Base-by-base conservation (phyloP, 768 basidiomycete genomes). In the Chalciporus pseudorubinellus region DNA sequence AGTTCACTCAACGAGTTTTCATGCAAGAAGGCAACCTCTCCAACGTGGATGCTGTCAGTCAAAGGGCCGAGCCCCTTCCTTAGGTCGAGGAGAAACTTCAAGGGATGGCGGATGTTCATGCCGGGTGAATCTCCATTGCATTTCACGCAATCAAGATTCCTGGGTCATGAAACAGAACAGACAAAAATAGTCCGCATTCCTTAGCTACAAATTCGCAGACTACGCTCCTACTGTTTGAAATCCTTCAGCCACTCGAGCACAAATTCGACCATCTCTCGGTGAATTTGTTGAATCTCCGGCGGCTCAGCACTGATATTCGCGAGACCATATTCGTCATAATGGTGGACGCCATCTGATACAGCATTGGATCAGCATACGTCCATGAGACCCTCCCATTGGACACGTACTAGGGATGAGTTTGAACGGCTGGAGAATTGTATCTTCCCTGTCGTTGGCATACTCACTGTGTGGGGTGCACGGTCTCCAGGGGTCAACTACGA, bases 401-500 rank as follows among this genome's bases (percentile, higher is more conserved):
- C 16, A 75, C 85, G 21, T 57, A 92, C 92, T 76, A 10, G 86
- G 85, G 51, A 97, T 97, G 38, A 95, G 62, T 66, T 94, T 93
- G 71, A 92, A 92, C 1, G 95, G 95, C 34, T 78, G 75, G 31
- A 83, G 61, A 14, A 84, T 69, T 1, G 91, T 92, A 67, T 93
- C 91, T 39, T 75, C 66, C 16, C 93, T 76, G 42, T 82, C 75
- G 6, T 70, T 61, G 3, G 92, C 92, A 44, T 89, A 80, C 44
- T 79, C 74, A 56, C 88, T 89, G 64, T 91, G 91, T 0, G 90
- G 89, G 10, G 89, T 92, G 59, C 82, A 83, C 0, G 92, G 91
- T 50, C 87, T 79, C 93, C 93, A 97, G 14, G 93, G 92, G 70
- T 95, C 93, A 28, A 88, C 89, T 90, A 41, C 18, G 16, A 24